These are phyloP conservation scores for Corynespora cassiicola DNA, from an alignment of 2,329 filamentous ascomycete species.

Conservation along the genomic window DNA sequence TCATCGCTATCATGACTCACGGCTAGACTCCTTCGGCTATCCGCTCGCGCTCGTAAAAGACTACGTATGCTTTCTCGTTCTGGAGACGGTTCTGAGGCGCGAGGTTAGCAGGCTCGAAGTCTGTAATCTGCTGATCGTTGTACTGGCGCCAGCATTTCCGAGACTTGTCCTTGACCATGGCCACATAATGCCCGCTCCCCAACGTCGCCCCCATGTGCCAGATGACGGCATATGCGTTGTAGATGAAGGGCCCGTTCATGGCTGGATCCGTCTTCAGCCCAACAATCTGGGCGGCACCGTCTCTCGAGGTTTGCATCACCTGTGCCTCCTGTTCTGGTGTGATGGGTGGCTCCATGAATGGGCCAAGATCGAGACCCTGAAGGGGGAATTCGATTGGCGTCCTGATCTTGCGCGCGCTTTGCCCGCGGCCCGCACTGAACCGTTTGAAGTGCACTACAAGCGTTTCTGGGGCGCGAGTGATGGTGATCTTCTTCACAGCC, in stretches of 20 bases:
- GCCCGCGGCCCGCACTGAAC: slow-evolving; percentile 64
- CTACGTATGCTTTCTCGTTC: slow-evolving; percentile 70
- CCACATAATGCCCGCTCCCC: slow-evolving; percentile 80
- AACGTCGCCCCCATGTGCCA: slow-evolving; percentile 74
- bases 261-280: slow-evolving; percentile 46
- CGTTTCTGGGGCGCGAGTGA: slow-evolving; percentile 80
- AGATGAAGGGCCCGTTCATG: slow-evolving; percentile 68
- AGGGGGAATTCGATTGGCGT: slow-evolving; percentile 79
- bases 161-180: slow-evolving; percentile 60
- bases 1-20: background rate
- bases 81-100: slow-evolving; percentile 59
- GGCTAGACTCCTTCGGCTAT: slow-evolving; percentile 37
- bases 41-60: slow-evolving; percentile 63
- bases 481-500: slow-evolving; percentile 73
- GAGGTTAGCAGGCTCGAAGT: slow-evolving; percentile 63
- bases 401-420: slow-evolving; percentile 70
- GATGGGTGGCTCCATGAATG: slow-evolving; percentile 63
- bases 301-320: slow-evolving; percentile 30
- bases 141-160: slow-evolving; percentile 66
- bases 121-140: slow-evolving; percentile 61
- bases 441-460: slow-evolving; percentile 80
- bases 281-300: slow-evolving; percentile 33
- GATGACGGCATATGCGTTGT: slow-evolving; percentile 87
- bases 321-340: slow-evolving; percentile 46
- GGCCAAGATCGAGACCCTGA: slow-evolving; percentile 68